Evolutionary conservation across 306 rosid species (phyloP), one percentile per base, ranked within the genome.

Genomic region (Quillaja saponaria): DNA sequence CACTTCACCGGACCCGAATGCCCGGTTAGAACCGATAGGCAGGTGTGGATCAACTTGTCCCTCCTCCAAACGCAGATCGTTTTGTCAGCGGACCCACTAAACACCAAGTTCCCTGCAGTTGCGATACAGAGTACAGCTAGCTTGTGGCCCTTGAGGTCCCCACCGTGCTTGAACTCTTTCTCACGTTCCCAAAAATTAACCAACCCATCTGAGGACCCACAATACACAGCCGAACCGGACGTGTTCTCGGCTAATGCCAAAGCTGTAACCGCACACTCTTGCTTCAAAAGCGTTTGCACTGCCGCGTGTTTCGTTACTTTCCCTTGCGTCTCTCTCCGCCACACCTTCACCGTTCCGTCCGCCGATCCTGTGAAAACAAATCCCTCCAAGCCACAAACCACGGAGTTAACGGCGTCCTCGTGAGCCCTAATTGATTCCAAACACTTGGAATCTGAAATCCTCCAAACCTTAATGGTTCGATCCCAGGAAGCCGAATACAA

Each of bases 401-500:
- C 88, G 0, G 95, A 62, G 61, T 92, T 92, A 0, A 92, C 95
- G 1, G 96, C 95, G 49, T 92, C 98, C 1, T 88, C 81, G 44
- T 92, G 96, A 0, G 84, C 90, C 2, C 67, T 54, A 16, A 92
- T 81, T 0, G 98, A 92, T 35, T 92, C 98, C 13, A 79, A 6
- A 34, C 98, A 92, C 46, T 88, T 92, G 0, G 95, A 86, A 17
- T 76, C 82, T 0, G 86, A 52, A 8, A 86, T 46, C 13, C 92
- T 76, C 98, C 98, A 92, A 0, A 92, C 87, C 52, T 92, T 92
- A 0, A 92, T 53, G 0, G 95, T 86, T 20, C 82, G 49, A 55
- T 88, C 98, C 98, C 98, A 92, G 0, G 98, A 92, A 1, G 95
- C 90, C 0, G 98, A 92, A 54, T 92, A 92, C 9, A 92, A 55